These are phyloP conservation scores for Suillus americanus DNA, from an alignment of 768 basidiomycete genomes.

Conservation along the genomic window DNA sequence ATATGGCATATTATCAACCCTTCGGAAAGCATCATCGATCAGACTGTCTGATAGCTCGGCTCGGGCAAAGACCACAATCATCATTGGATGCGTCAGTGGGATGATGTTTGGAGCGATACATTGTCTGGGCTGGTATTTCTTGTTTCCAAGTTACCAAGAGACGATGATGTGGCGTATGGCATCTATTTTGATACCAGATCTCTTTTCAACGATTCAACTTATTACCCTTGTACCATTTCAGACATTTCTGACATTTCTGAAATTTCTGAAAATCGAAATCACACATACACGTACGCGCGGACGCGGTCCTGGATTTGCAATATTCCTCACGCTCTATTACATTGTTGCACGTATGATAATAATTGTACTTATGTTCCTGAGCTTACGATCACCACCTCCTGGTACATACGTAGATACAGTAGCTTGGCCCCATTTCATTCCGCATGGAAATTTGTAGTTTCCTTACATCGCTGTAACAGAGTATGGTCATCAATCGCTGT, in stretches of 20 bases:
- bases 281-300: no score
- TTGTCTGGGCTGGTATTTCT: not conserved
- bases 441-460: not conserved
- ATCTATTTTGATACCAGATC: no score
- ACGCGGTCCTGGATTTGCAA: no score
- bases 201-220: no score
- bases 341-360: not conserved
- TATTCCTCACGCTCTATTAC: no score
- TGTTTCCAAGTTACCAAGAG: not conserved
- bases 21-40: no score
- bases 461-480: not conserved
- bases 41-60: no score
- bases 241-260: no score
- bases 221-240: no score
- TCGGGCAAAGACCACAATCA: no score
- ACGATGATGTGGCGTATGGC: not conserved
- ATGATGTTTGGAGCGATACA: not conserved
- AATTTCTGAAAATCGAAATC: no score
- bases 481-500: not conserved
- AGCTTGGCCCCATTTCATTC: not conserved
- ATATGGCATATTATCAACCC: no score
- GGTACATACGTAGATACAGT: not conserved
- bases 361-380: not conserved
- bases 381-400: not conserved
- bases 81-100: not conserved